Evolutionary conservation across 176 grass and related monocot genomes (phyloP), one percentile per base, ranked within the genome.

Genomic region (Aechmea fasciata): DNA sequence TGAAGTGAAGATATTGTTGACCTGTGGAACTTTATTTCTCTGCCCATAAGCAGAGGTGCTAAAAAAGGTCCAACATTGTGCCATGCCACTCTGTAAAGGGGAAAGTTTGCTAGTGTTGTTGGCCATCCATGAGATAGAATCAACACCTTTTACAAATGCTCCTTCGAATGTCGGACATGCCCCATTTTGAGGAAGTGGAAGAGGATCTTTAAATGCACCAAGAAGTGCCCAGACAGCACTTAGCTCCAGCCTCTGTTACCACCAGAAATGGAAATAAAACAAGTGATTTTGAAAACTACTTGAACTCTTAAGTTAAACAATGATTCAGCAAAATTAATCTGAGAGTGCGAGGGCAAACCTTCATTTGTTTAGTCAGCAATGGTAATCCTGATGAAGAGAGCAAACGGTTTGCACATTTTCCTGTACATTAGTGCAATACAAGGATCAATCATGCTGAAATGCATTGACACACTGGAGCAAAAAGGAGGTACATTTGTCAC

Each of bases 1-100:
- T 41, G 33, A 59, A 12, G 13, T 67, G 3, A 82, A 63, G 12
- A 79, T 81, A 54, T 51, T 75, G 75, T 23, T 18, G 22, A 97
- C 86, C 94, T 92, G 94, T 51, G 89, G 93, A 57, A 97, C 94
- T 97, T 97, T 97, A 69, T 92, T 97, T 79, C 65, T 77, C 69
- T 68, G 90, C 55, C 86, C 89, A 77, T 92, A 97, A 53, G 84
- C 66, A 54, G 84, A 72, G 49, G 84, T 87, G 63, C 94, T 97
- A 74, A 97, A 97, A 85, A 92, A 90, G 63, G 94, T 97, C 94
- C 94, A 92, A 76, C 89, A 97, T 29, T 92, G 83, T 48, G 82
- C 71, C 64, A 49, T 59, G n/a, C 62, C 75, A 11, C 51, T 85
- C 29, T 87, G 59, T 64, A 57, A 82, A 51, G 84, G 81, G 11